These are phyloP conservation scores for Aspergillus cejpii DNA, from an alignment of 2,329 filamentous ascomycete genomes.

Conservation along the genomic window DNA sequence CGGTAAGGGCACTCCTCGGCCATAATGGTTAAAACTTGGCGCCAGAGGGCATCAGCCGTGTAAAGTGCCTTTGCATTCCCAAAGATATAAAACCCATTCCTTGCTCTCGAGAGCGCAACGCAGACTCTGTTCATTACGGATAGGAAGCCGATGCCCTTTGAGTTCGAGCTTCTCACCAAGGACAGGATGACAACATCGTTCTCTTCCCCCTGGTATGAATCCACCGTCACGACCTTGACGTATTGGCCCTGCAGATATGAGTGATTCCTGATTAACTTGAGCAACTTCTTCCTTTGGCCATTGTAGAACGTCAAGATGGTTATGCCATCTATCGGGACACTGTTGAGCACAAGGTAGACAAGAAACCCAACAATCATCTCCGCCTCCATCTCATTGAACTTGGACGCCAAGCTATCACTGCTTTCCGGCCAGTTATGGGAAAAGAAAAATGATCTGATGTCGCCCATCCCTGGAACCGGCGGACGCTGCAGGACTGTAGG, in stretches of 20 bases:
- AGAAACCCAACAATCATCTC: slow-evolving; percentile 68
- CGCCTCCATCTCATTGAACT: slow-evolving; percentile 64
- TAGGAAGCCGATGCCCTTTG: slow-evolving; percentile 64
- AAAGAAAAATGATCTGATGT: slow-evolving; percentile 55
- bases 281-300: slow-evolving; percentile 64
- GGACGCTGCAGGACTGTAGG: slow-evolving; percentile 49
- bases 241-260: slow-evolving; percentile 40
- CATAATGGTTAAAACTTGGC: slow-evolving; percentile 44
- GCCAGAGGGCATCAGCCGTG: slow-evolving; percentile 46
- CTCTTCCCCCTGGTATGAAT: slow-evolving; percentile 86
- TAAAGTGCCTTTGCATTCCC: slow-evolving; percentile 60
- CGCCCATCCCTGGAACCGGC: slow-evolving; percentile 57
- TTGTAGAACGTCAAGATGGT: slow-evolving; percentile 85
- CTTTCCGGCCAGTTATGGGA: slow-evolving; percentile 60
- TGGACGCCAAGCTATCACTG: slow-evolving; percentile 57
- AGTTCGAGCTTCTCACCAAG: slow-evolving; percentile 62
- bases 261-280: slow-evolving; percentile 41
- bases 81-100: slow-evolving; percentile 75
- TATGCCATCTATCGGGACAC: slow-evolving; percentile 54
- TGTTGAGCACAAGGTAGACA: slow-evolving; percentile 64
- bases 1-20: slow-evolving; percentile 13
- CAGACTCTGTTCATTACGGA: slow-evolving; percentile 57
- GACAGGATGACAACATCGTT: slow-evolving; percentile 79
- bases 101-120: slow-evolving; percentile 63
- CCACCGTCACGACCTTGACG: slow-evolving; percentile 68